Base-by-base conservation (phyloP, 2,329 filamentous ascomycete species). In the Diatrype stigma region DNA sequence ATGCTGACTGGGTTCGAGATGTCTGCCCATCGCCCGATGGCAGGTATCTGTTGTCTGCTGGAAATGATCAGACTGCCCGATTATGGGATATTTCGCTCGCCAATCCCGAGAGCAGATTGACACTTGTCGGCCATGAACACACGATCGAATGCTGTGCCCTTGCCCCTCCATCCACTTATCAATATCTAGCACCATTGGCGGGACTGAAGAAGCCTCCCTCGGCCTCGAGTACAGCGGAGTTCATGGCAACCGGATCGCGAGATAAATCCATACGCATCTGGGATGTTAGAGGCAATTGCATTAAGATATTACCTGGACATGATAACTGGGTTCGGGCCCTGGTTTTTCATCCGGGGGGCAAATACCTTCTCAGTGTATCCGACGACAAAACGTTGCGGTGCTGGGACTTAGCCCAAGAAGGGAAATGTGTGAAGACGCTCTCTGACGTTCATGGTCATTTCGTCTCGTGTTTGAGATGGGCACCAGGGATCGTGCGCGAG, bases 361-460 rank as follows among this genome's bases (percentile, higher is more conserved):
- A 93, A 70, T 96, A 94, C 63, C 78, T 97, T 1, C 73, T 97
- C 6, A 92, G 87, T 6, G 89, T 88, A 19, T 82, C 87, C 16
- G 93, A 97, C 67, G 93, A 97, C 73, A 96, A 94, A 73, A 92
- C 90, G 4, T 78, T 97, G 53, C 80, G 92, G 50, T 96, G 92
- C 74, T 97, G 93, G 93, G 93, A 97, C 72, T 74, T 97, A 23
- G 80, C 81, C 23, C 93, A 97, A 66, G 91, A 96, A 67, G 90
- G 89, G 40, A 92, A 91, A 63, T 93, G 90, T 61, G 90, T 96
- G 59, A 93, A 93, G 70, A 85, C 84, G 1, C 73, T 97, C 16
- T 77, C 79, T 35, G 89, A 90, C 56, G 85, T 84, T 0, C 91
- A 96, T 65, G 84, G 80, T 4, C 90, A 91, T 65, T 96, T 97